phyloP scores from a whole-genome alignment of 352 stramenopile genomes.

The Globisporangium carolinianum region DNA sequence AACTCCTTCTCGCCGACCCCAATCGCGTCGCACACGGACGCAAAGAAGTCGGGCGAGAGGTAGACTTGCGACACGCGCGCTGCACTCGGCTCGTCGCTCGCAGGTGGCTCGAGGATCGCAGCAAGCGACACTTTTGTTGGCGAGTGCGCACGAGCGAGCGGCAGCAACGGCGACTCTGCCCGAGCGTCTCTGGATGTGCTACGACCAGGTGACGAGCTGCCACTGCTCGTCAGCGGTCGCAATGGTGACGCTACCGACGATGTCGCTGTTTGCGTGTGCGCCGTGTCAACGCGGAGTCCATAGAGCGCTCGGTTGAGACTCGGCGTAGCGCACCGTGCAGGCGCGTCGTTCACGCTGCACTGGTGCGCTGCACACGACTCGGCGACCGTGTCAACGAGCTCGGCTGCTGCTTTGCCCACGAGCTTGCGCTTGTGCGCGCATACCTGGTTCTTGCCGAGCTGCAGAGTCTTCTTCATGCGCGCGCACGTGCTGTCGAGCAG shows the following conservation, averaged over 20 bases:
- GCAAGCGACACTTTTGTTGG: conserved; percentile 18
- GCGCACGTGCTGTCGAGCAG: conserved; percentile 44
- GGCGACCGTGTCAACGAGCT: conserved; percentile 13
- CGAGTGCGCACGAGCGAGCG: conserved; percentile 7
- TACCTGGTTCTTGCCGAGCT: conserved; percentile 38
- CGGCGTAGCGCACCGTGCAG: background rate
- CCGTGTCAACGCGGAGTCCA: background rate
- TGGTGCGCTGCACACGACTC: conserved; percentile 6
- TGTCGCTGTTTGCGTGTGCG: background rate
- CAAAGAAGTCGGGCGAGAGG: conserved; percentile 38
- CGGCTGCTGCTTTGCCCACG: conserved; percentile 16
- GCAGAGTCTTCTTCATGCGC: conserved; percentile 56
- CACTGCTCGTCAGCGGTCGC: background rate
- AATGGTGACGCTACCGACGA: background rate
- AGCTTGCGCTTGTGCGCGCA: conserved; percentile 41
- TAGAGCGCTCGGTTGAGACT: background rate
- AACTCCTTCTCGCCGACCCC: conserved; percentile 36
- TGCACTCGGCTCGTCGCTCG: background rate
- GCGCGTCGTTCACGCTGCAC: conserved; percentile 2
- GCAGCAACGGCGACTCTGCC: background rate
- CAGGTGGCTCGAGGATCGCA: conserved; percentile 16
- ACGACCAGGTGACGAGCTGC: conserved; percentile 1
- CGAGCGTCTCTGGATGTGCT: background rate
- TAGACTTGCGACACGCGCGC: conserved; percentile 8
- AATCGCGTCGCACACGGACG: conserved; percentile 26